phyloP scores from a whole-genome alignment of 2,329 filamentous ascomycete species.

The Ramularia endophylla region DNA sequence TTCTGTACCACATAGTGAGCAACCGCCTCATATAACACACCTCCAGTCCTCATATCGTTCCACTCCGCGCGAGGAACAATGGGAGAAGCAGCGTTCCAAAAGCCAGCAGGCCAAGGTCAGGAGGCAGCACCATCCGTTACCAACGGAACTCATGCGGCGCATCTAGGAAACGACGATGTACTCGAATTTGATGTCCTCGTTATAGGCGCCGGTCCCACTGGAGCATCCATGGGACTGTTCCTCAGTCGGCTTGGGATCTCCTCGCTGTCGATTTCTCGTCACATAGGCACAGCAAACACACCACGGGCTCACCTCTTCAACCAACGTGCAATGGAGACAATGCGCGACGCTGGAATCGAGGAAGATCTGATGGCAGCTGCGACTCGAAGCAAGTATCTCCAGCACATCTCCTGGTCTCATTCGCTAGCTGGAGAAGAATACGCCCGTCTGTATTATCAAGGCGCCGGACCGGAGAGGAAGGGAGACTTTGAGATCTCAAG shows the following conservation, averaged over 20 bases:
- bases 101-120: too few species aligned
- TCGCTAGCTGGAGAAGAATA: constrained; percentile 43
- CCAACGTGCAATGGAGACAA: constrained; percentile 40
- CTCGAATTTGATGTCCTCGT: too few species aligned
- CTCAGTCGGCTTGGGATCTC: constrained; percentile 27
- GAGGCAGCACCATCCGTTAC: too few species aligned
- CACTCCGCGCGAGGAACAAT: too few species aligned
- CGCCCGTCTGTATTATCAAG: constrained; percentile 38
- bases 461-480: constrained; percentile 34
- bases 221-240: constrained; percentile 11
- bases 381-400: constrained; percentile 26
- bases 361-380: constrained; percentile 24
- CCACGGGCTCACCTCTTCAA: constrained; percentile 57
- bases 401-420: constrained; percentile 35
- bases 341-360: constrained; percentile 36
- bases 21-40: too few species aligned
- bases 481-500: constrained; percentile 36
- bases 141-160: too few species aligned
- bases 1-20: too few species aligned
- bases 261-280: constrained; percentile 47
- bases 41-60: too few species aligned
- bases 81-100: too few species aligned
- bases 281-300: constrained; percentile 48
- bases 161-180: too few species aligned
- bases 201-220: constrained; percentile 17